Percentiles rank a stretch among this genome's conserved stretches.
Evolutionary conservation across 768 basidiomycete species (phyloP).

Genomic region (Xerocomellus intermedius): DNA sequence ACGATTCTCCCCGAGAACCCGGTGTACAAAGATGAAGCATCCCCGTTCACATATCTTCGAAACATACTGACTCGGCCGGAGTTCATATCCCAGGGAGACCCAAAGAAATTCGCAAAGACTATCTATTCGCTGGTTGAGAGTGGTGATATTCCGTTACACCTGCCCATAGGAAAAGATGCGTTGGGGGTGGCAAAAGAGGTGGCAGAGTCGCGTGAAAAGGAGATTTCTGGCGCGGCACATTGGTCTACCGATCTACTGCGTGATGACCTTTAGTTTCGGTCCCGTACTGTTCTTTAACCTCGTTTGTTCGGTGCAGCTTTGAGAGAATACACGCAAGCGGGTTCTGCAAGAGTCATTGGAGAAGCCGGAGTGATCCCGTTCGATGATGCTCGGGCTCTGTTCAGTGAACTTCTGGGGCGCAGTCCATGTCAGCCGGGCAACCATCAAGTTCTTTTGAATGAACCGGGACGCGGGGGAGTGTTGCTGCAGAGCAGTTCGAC

Average conservation of each 20-base stretch:
- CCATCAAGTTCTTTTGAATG: too few relatives aligned
- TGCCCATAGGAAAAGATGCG: slow-evolving; percentile 14
- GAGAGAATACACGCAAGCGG: too few relatives aligned
- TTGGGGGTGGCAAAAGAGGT: background rate
- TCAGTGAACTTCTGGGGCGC: too few relatives aligned
- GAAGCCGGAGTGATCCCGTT: too few relatives aligned
- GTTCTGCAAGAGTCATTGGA: too few relatives aligned
- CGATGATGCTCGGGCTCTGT: too few relatives aligned
- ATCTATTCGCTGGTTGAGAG: slow-evolving; percentile 5
- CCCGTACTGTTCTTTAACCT: too few relatives aligned
- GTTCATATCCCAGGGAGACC: slow-evolving; percentile 7
- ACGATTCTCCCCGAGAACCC: slow-evolving; percentile 6
- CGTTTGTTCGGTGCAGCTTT: too few relatives aligned
- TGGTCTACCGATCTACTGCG: slow-evolving; percentile 12
- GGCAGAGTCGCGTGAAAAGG: background rate
- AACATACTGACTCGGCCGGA: background rate
- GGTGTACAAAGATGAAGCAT: slow-evolving; percentile 4
- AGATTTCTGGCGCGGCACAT: background rate
- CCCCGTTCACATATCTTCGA: background rate
- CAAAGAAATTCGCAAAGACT: slow-evolving; percentile 7
- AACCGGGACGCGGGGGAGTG: too few relatives aligned
- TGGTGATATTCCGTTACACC: slow-evolving; percentile 8
- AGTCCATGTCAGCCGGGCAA: too few relatives aligned
- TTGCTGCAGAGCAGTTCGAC: too few relatives aligned
- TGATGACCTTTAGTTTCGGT: background rate